These are phyloP conservation scores for Penicillium sp. DNA, from an alignment of 2,329 filamentous ascomycete genomes.

Conservation along the genomic window DNA sequence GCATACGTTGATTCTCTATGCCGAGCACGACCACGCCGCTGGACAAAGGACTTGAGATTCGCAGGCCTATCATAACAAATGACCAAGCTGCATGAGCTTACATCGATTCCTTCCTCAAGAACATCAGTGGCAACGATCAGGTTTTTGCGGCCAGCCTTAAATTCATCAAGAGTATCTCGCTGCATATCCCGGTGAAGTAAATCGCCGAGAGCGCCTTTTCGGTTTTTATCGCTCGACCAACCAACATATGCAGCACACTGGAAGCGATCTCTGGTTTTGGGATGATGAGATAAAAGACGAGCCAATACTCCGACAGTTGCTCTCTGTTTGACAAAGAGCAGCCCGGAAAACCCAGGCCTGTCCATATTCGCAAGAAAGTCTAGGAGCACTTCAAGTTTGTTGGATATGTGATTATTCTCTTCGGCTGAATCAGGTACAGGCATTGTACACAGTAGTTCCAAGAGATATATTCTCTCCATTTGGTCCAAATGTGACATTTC, in stretches of 20 bases:
- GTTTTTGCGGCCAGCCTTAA: constrained; percentile 54
- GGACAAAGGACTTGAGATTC: constrained; percentile 64
- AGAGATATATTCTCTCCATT: constrained; percentile 57
- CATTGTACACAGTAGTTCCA: constrained; percentile 37
- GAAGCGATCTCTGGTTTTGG: constrained; percentile 50
- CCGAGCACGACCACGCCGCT: constrained; percentile 63
- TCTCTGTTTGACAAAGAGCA: constrained; percentile 67
- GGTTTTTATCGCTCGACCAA: constrained; percentile 43
- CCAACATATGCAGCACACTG: constrained; percentile 46
- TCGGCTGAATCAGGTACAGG: constrained; percentile 16
- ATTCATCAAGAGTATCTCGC: constrained; percentile 53
- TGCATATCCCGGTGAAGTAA: constrained; percentile 51
- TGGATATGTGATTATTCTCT: constrained; percentile 44
- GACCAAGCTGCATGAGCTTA: constrained; percentile 63
- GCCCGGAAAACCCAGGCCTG: constrained; percentile 52
- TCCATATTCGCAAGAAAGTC: constrained; percentile 50
- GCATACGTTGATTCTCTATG: constrained; percentile 55
- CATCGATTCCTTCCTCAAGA: constrained; percentile 61
- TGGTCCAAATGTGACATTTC: constrained; percentile 47
- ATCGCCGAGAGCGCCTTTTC: constrained; percentile 51
- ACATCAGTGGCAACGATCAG: constrained; percentile 60
- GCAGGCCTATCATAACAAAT: constrained; percentile 63
- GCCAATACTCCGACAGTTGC: constrained; percentile 61
- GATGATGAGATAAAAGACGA: constrained; percentile 57
- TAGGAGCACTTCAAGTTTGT: constrained; percentile 60